Conservation (phyloP, 176 grass and related monocot species). For the Zea luxurians region DNA sequence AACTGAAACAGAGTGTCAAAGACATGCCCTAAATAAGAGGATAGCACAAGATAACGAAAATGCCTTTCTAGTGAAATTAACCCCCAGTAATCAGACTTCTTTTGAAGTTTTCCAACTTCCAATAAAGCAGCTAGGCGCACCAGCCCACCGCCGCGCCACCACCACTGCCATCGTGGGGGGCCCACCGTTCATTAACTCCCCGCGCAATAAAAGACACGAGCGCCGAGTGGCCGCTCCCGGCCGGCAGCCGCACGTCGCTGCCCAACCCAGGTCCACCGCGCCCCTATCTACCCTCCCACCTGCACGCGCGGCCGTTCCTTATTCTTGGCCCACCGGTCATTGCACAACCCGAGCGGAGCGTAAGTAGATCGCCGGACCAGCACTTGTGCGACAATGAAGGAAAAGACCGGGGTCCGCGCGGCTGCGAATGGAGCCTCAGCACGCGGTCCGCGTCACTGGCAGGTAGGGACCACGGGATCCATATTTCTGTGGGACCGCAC, state of each 20-base stretch:
- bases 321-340: not conserved
- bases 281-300: not conserved
- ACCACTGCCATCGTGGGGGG: not conserved
- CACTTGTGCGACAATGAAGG: not conserved
- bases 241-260: not conserved
- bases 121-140: not conserved
- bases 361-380: too few species aligned
- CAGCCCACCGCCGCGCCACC: not conserved
- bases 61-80: too few species aligned
- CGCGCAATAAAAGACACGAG: not conserved
- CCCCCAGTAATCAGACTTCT: not conserved
- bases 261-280: not conserved
- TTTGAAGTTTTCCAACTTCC: not conserved
- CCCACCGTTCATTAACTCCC: not conserved
- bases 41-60: too few species aligned
- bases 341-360: not conserved
- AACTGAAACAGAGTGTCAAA: too few species aligned
- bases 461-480: too few species aligned
- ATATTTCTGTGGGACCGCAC: accelerated
- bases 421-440: too few species aligned
- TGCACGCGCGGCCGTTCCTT: not conserved
- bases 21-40: too few species aligned
- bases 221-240: not conserved
- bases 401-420: not conserved
- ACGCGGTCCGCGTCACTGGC: not conserved